Evolutionary conservation across 345 rosid species (phyloP), one percentile per base, ranked within the genome.

Genomic region (Populus davidiana): DNA sequence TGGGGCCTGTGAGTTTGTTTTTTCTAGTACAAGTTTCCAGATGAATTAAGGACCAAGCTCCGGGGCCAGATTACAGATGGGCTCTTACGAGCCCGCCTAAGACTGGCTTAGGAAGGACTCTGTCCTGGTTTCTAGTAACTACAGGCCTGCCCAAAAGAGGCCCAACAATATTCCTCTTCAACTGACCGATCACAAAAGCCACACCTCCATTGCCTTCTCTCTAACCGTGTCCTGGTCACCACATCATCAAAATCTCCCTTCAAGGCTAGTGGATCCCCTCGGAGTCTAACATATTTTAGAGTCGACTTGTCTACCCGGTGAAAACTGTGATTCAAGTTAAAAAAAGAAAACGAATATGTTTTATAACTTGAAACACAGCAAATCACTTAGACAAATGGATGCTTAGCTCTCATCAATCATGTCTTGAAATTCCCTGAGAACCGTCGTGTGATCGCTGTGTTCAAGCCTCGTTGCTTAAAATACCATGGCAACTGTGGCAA

Each of bases 111-210:
- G 23, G n/a, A 23, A 2, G 13, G 63, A 59, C n/a, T n/a, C n/a
- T n/a, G 6, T 8, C 14, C 29, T 56, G 13, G n/a, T 56, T 9
- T 56, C 63, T 9, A 9, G 6, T 44, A n/a, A n/a, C 29, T 10
- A n/a, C 29, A 8, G 63, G 63, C 27, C 27, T 10, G 63, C 29
- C 13, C 13, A 59, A 10, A 23, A 59, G 77, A 1, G 82, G 77
- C 59, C 93, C 91, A 35, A 85, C 93, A 0, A 72, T 89, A 47
- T 90, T 89, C 86, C 89, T 88, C 73, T 86, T 74, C 89, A 88
- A 90, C 85, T 82, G 1, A 36, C 67, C 75, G 72, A 84, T 73
- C 82, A 71, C 18, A 67, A 69, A 3, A 27, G 41, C 56, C 74
- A 79, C 31, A 81, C 81, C 72, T 89, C 70, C 72, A 17, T 89